Evolutionary conservation across 140 eudicot genomes (phyloP), one percentile per base, ranked within the genome.

Genomic region (Flaveria floridana): DNA sequence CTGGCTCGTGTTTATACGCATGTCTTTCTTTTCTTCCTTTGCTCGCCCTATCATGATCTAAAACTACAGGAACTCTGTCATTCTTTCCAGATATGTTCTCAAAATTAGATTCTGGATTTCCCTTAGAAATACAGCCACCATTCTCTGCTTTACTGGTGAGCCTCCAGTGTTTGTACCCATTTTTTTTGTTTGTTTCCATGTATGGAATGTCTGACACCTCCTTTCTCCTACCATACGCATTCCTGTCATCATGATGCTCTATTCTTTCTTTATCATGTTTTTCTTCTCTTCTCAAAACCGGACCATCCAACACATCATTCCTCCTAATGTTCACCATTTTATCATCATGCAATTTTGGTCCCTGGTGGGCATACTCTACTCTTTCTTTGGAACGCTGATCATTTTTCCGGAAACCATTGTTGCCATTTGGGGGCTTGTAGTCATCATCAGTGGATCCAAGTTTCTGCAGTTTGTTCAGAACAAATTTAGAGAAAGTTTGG

Each of bases 371-470:
- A 62, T 68, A 50, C 42, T 65, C 82, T 26, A 20, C 25, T 73
- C 67, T 82, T 44, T 82, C 84, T 28, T 81, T 78, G 39, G 78
- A 52, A 39, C 48, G 66, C 65, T 75, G 77, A 72, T 82, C 82
- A 13, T 68, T 53, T 78, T 71, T 80, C 46, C 42, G n/a, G 44
- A 76, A 65, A 46, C 71, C 50, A 6, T 68, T 79, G 58, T 76
- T 85, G 39, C 74, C 86, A 65, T 72, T 83, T 58, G 72, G 68
- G 19, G 41, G 72, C 66, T 76, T 81, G 82, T 61, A 76, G 37
- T 81, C 84, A 47, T 83, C 86, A 50, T 79, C 75, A 47, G 53
- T 44, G 47, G 83, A 66, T 39, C 74, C 86, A 67, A 71, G 85
- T 39, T 78, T 79, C 94, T 88, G 79, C 70, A 73, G 59, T 52